These are phyloP conservation scores for Psilocybe tampanensis DNA, from an alignment of 768 basidiomycete genomes.

Conservation along the genomic window DNA sequence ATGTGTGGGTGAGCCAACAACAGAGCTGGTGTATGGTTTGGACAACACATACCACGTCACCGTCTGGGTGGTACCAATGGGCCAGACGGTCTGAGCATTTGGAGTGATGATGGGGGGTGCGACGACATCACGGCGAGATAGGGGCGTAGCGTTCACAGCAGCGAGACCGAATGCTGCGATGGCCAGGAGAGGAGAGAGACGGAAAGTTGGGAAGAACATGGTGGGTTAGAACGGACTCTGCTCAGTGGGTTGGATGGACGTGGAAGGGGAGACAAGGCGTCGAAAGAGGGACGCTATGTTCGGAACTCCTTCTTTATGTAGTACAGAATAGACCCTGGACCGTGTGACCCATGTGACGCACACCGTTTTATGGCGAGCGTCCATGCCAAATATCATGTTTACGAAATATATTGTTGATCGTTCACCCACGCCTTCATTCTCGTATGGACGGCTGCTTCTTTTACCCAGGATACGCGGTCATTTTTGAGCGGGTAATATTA, in stretches of 20 bases:
- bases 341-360: constrained; percentile 19
- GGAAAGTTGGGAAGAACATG: constrained; percentile 18
- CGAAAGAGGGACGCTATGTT: constrained; percentile 23
- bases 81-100: constrained; percentile 49
- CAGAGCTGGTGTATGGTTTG: neutral
- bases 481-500: neutral
- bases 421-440: constrained; percentile 4
- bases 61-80: constrained; percentile 42
- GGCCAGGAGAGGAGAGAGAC: constrained; percentile 16
- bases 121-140: constrained; percentile 46
- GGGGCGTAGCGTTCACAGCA: constrained; percentile 38
- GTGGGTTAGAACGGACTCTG: constrained; percentile 13
- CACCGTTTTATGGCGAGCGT: neutral
- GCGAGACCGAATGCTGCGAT: constrained; percentile 14
- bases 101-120: constrained; percentile 54
- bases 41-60: constrained; percentile 63
- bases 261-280: constrained; percentile 20
- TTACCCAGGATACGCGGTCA: constrained; percentile 6
- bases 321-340: neutral
- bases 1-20: neutral
- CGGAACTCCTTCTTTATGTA: constrained; percentile 26
- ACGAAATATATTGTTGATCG: constrained; percentile 6
- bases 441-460: constrained; percentile 1
- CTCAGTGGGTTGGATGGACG: constrained; percentile 14
- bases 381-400: no score